phyloP scores from a whole-genome alignment of 2,329 filamentous ascomycete genomes.

The Pseudogymnoascus sp. region DNA sequence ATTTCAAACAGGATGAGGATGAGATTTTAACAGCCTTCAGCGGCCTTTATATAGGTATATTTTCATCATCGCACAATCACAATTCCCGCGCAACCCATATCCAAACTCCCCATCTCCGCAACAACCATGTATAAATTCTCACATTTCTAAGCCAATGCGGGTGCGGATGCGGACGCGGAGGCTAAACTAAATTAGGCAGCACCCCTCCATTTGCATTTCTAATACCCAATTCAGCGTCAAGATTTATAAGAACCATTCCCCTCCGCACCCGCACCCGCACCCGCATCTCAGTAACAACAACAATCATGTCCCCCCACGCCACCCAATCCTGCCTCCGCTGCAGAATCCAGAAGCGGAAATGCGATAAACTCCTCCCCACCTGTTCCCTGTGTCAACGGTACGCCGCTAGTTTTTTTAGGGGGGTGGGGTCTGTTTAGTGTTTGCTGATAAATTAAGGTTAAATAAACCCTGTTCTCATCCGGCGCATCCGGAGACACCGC shows the following conservation, averaged over 20 bases:
- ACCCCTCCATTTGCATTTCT: not conserved
- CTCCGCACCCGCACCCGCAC: not conserved
- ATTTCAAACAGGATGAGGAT: not conserved
- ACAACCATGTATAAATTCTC: not conserved
- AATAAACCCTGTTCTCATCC: not conserved
- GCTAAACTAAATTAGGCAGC: not conserved
- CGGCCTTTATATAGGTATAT: not conserved
- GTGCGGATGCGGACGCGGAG: not conserved
- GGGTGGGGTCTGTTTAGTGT: not conserved
- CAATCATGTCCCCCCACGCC: not conserved
- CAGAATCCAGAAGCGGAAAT: not conserved
- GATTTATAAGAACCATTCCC: not conserved
- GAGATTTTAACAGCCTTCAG: not conserved
- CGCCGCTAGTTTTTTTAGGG: too few species aligned
- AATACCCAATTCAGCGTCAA: not conserved
- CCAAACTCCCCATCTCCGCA: not conserved
- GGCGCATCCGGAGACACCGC: not conserved
- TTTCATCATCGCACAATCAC: not conserved
- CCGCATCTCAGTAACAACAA: not conserved
- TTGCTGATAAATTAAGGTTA: not conserved
- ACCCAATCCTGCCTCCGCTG: not conserved
- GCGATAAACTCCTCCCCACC: not conserved
- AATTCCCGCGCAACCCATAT: not conserved
- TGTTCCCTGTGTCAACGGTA: not conserved
- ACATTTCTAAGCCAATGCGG: not conserved